Conservation (phyloP, 257 asterid genomes). For the Fraxinus pennsylvanica region DNA sequence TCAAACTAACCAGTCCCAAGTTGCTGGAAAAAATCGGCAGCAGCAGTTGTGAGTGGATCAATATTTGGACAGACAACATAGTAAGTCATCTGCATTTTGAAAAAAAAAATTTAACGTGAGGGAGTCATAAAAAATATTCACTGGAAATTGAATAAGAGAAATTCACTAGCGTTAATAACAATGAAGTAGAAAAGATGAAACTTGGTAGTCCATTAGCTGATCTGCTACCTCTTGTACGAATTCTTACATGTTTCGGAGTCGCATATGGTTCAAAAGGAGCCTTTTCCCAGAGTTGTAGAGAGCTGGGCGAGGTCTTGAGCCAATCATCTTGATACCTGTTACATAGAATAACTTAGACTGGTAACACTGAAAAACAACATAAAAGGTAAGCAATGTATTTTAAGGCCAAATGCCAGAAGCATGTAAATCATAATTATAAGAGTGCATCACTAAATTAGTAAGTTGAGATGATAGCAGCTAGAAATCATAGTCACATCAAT, state of each 20-base stretch:
- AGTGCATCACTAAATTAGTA: not conserved
- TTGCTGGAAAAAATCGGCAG: slow-evolving; percentile 93
- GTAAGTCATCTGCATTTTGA: slow-evolving; percentile 72
- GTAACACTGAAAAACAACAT: slow-evolving; percentile 18
- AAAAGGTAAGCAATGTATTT: slow-evolving; percentile 16
- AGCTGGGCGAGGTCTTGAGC: slow-evolving; percentile 89
- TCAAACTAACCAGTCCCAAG: slow-evolving; percentile 90
- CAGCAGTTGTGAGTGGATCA: slow-evolving; percentile 87
- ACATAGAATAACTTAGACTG: slow-evolving; percentile 30
- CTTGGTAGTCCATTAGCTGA: slow-evolving; percentile 13
- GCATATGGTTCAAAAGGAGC: slow-evolving; percentile 99
- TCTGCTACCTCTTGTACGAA: slow-evolving; percentile 12
- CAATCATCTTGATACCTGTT: slow-evolving; percentile 98
- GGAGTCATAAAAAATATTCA: slow-evolving; percentile 19
- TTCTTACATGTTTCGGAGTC: slow-evolving; percentile 77
- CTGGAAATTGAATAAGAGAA: slow-evolving; percentile 17
- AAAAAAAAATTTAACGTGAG: slow-evolving; percentile 16
- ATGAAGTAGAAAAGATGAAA: slow-evolving; percentile 10
- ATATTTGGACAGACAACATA: slow-evolving; percentile 96
- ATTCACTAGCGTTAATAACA: slow-evolving; percentile 23
- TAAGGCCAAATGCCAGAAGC: slow-evolving; percentile 21
- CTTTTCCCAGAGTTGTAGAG: slow-evolving; percentile 93
- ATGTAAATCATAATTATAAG: not conserved
- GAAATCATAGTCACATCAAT: not conserved
- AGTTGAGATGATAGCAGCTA: not conserved